A percentile compares a stretch with the other conserved stretches of the same genome.
phyloP scores from a whole-genome alignment of 2,329 filamentous ascomycete genomes.

The Colletotrichum phormii region DNA sequence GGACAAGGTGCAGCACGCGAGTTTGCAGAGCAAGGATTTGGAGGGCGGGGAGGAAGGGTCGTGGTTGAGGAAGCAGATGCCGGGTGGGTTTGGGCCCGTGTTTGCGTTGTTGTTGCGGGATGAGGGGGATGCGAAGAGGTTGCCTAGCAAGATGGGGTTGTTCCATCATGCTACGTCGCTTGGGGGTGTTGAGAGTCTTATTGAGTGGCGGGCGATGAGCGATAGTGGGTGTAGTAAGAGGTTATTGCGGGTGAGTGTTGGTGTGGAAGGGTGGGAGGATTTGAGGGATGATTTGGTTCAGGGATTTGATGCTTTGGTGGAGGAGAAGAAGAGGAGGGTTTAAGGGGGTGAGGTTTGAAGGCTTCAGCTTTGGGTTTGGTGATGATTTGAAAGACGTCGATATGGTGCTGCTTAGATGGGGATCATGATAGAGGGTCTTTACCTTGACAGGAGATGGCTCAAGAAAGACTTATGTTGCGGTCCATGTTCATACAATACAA shows the following conservation, averaged over 20 bases:
- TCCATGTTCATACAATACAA: too few species aligned
- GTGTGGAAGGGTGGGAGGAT: slow-evolving; percentile 89
- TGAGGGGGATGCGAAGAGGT: slow-evolving; percentile 68
- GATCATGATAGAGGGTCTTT: too few species aligned
- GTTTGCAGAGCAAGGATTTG: slow-evolving; percentile 74
- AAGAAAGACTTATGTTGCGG: too few species aligned
- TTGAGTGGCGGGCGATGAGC: slow-evolving; percentile 95
- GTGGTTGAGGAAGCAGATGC: slow-evolving; percentile 92
- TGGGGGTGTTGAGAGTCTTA: slow-evolving; percentile 93
- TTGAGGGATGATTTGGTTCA: slow-evolving; percentile 78
- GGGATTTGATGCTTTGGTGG: slow-evolving; percentile 69
- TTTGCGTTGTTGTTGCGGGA: slow-evolving; percentile 79
- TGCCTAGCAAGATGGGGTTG: slow-evolving; percentile 83
- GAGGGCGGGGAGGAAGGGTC: slow-evolving; percentile 58
- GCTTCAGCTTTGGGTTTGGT: background rate
- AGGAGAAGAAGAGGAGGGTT: slow-evolving; percentile 40
- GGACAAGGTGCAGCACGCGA: slow-evolving; percentile 78
- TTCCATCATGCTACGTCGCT: slow-evolving; percentile 97
- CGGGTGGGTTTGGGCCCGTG: slow-evolving; percentile 88
- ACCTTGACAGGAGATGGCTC: too few species aligned
- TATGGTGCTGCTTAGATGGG: background rate
- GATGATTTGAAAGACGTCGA: background rate
- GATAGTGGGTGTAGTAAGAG: slow-evolving; percentile 78
- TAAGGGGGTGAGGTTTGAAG: background rate
- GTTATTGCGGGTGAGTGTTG: slow-evolving; percentile 84